Evolutionary conservation across 169 alveolate genomes (phyloP), one percentile per base, ranked within the genome.

Genomic region (Eimeria maxima): DNA sequence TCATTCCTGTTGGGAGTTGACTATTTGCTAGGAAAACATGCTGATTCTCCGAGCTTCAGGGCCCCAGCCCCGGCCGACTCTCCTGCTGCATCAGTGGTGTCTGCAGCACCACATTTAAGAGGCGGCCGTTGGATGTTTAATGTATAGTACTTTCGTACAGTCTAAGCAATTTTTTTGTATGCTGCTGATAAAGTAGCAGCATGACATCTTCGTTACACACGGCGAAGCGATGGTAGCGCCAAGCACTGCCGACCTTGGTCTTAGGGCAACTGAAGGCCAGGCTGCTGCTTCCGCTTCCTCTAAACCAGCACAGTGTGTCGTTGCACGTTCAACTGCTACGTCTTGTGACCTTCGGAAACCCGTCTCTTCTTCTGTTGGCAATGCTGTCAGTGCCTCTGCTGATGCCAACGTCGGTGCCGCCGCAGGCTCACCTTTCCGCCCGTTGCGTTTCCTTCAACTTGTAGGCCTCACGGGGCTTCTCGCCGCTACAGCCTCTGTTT

Each of bases 141-240:
- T 14, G 7, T 29, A 3, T 33, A 29, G 18, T 60, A 60, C 80
- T 14, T 13, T 11, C 47, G 0, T 69, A 24, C 38, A 20, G 50
- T 69, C 7, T 69, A 2, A 69, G 16, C 80, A 2, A 50, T 16
- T 29, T 27, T 69, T 22, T 20, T 76, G 29, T 47, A 44, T 5
- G n/a, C 33, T 76, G 87, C 65, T 76, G 60, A 63, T 13, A 24
- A 76, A 42, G 44, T 45, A 42, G 38, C 87, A 76, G 87, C 87
- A 42, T n/a, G 87, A 65, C 87, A 22, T 76, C 63, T 76, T 42
- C n/a, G 87, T 42, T 45, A 76, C 87, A 27, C 38, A n/a, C 42
- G 60, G 38, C 87, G 87, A 7, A 76, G 87, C 87, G 87, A 76
- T 76, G 87, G 87, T 76, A 76, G 87, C 33, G 87, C 44, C 44